Evolutionary conservation across 176 grass and related monocot species (phyloP), one percentile per base, ranked within the genome.

Genomic region (Juncus inflexus): DNA sequence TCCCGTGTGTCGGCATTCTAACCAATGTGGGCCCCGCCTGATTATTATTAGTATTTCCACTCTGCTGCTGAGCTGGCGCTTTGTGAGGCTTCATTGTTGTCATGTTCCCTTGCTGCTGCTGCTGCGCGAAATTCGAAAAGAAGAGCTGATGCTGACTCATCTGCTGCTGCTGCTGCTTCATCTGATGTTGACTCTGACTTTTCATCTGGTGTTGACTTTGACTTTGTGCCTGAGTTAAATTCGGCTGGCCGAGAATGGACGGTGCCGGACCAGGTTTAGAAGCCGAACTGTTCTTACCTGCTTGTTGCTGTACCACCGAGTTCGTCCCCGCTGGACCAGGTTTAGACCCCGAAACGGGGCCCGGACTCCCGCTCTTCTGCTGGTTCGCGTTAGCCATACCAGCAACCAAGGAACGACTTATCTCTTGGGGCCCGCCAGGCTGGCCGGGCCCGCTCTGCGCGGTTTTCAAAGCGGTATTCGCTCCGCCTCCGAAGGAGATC

Each of bases 231-330:
- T 86, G 63, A 50, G 3, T 28, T 28, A 81, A 61, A 45, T 78
- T 85, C 0, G 85, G 85, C 37, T 92, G 89, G 5, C 89, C 89
- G 50, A 92, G 85, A 61, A 99, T 92, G 1, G 94, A 86, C 55
- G 83, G 76, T 60, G 79, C 78, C 16, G 66, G 66, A 72, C 67
- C 80, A 86, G 92, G 61, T 64, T 77, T 28, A 28, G 19, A 28
- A 67, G 64, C 80, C 4, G 94, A 84, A 9, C 58, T 84, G 39
- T 74, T 89, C 76, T 92, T 99, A 1, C 68, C 52, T 5, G 80
- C 82, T 55, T 87, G 69, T 50, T 95, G 91, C 16, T 92, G 94
- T 3, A 80, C 54, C 65, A 84, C 62, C 16, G 60, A 53, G 28
- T 54, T 19, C 35, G 68, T 54, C 52, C 83, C 7, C 4, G 62